These are phyloP conservation scores for Phyllosticta capitalensis DNA, from an alignment of 2,329 filamentous ascomycete genomes.

Conservation along the genomic window DNA sequence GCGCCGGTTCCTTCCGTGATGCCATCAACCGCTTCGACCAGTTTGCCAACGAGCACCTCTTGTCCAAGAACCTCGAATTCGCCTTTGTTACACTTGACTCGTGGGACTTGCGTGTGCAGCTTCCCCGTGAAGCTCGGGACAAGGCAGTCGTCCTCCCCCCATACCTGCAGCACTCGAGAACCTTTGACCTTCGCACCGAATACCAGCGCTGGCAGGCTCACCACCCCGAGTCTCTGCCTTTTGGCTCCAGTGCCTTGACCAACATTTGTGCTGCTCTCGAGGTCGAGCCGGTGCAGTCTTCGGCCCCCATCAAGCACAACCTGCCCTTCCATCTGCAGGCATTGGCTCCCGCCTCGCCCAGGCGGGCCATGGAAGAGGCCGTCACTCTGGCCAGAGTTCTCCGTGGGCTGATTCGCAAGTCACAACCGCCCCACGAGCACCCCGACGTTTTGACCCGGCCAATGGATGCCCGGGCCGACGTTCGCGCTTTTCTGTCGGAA, in stretches of 20 bases:
- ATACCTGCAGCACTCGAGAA: slow-evolving; percentile 94
- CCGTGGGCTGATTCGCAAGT: slow-evolving; percentile 88
- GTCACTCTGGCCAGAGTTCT: slow-evolving; percentile 89
- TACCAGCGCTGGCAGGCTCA: slow-evolving; percentile 98
- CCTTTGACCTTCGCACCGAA: slow-evolving; percentile 92
- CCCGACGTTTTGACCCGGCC: slow-evolving; percentile 89
- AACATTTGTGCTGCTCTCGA: slow-evolving; percentile 98
- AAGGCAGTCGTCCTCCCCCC: slow-evolving; percentile 94
- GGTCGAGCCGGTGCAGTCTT: slow-evolving; percentile 94
- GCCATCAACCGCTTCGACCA: slow-evolving; percentile 90
- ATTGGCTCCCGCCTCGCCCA: slow-evolving; percentile 85
- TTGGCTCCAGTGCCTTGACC: slow-evolving; percentile 86
- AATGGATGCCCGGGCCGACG: slow-evolving; percentile 94
- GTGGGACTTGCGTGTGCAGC: slow-evolving; percentile 95
- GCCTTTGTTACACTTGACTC: slow-evolving; percentile 97
- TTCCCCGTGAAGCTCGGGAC: slow-evolving; percentile 93
- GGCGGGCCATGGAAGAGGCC: slow-evolving; percentile 94
- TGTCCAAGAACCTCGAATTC: slow-evolving; percentile 87
- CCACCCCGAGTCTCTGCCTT: slow-evolving; percentile 93
- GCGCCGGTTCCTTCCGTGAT: slow-evolving; percentile 93
- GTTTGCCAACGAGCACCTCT: slow-evolving; percentile 85
- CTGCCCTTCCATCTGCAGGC: slow-evolving; percentile 96
- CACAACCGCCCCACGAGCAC: slow-evolving; percentile 85
- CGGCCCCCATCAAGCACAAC: slow-evolving; percentile 97
- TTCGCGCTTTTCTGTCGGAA: slow-evolving; percentile 90